Base-by-base conservation (phyloP, 768 basidiomycete genomes). In the Agrocybe praecox region DNA sequence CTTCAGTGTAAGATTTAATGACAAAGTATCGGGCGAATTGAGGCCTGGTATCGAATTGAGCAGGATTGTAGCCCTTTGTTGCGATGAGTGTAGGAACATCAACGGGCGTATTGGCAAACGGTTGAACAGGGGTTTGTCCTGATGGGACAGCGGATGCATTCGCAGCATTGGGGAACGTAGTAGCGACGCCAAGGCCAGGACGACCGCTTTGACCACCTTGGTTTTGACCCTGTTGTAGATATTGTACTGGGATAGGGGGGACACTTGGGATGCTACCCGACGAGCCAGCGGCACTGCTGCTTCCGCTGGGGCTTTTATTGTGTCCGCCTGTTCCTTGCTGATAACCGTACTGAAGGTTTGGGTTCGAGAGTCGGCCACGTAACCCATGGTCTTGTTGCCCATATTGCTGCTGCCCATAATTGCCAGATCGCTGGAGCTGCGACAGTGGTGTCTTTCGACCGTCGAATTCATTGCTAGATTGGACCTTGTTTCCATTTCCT, bases 1-100 rank as follows among this genome's bases (percentile, higher is more conserved):
- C 97, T 72, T 98, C 96, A 1, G 97, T 98, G 74, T 96, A 99
- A 0, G 94, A 96, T 71, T 99, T 99, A 80, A 99, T 98, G 29
- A 98, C 96, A 67, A 98, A 98, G 75, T 82, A 98, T 15, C 96
- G 83, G 3, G 96, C 93, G 72, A 88, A 92, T 47, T 80, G 67
- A 10, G 95, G 95, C 49, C 87, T 80, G 49, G 82, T 84, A 64
- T 97, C 94, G 65, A 97, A 96, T 51, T 81, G 84, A 15, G 82
- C 73, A 11, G 95, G 95, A 62, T 97, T 97, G 70, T 97, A 97
- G 17, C 94, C 94, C 73, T 96, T 96, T 42, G 82, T 80, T 2
- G 90, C 85, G 62, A 94, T 87, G 55, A 97, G 77, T n/a, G 87
- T 80, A 17, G 90, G 90, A 21, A 96, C 86, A 68, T 96, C 95